A percentile compares a stretch with the other conserved stretches of the same genome.
Evolutionary conservation across 2,329 filamentous ascomycete species (phyloP).

Genomic region (Xenoacremonium recifei): DNA sequence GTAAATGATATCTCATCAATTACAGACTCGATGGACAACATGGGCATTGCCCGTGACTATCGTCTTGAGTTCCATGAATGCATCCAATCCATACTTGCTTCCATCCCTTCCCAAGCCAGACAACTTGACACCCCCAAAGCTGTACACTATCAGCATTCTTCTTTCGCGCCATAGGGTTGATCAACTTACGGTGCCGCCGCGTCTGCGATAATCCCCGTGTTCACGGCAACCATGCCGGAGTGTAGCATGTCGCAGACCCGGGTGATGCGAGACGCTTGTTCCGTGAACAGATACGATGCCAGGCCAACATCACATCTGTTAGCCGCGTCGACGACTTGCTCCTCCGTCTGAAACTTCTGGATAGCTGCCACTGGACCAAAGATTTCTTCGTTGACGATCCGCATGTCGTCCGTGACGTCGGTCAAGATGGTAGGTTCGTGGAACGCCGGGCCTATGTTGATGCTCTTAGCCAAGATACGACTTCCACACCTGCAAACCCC

Average conservation of each 20-base stretch:
- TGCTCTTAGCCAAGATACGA: no score
- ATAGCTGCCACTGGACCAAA: neutral
- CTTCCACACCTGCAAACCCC: no score
- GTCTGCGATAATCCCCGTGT: slow-evolving; percentile 1
- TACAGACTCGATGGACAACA: no score
- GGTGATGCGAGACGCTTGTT: slow-evolving; percentile 30
- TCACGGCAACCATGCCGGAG: slow-evolving; percentile 24
- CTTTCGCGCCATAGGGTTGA: no score
- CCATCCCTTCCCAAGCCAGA: no score
- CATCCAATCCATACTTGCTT: no score
- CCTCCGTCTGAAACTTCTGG: slow-evolving; percentile 64
- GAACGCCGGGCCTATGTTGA: slow-evolving; percentile 55
- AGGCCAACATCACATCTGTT: slow-evolving; percentile 65
- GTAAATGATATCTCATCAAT: no score
- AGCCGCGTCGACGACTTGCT: slow-evolving; percentile 65
- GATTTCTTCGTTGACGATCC: slow-evolving; percentile 50
- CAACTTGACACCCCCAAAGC: no score
- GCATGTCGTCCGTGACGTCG: slow-evolving; percentile 63
- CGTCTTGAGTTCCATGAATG: no score
- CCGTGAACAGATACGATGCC: slow-evolving; percentile 66
- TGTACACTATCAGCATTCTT: no score
- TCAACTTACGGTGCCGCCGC: no score
- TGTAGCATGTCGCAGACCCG: slow-evolving; percentile 44
- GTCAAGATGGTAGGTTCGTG: slow-evolving; percentile 66
- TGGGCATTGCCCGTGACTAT: no score